phyloP scores from a whole-genome alignment of 257 asterid species.

The Solanum bulbocastanum region DNA sequence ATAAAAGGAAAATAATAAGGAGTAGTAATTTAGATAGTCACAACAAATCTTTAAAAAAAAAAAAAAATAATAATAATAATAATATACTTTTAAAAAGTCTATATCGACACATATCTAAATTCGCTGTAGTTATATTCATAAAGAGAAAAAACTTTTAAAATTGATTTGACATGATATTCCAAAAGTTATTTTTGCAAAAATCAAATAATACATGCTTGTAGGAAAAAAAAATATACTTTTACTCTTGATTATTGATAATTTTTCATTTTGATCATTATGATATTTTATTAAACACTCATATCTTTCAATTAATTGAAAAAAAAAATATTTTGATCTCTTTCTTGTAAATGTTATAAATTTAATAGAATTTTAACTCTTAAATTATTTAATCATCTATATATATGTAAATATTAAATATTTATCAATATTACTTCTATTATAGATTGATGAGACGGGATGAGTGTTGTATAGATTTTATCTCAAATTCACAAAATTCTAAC shows the following conservation, averaged over 20 bases:
- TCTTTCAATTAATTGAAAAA: not conserved
- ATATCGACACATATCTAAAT: not conserved
- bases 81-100: not conserved
- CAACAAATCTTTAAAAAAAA: not conserved
- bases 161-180: not conserved
- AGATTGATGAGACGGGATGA: too few species aligned
- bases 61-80: not conserved
- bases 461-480: too few species aligned
- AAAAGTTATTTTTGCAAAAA: not conserved
- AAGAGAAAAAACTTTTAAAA: not conserved
- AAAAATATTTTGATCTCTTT: too few species aligned
- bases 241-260: not conserved
- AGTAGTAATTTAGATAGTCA: not conserved
- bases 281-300: not conserved
- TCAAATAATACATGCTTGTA: not conserved
- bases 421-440: too few species aligned
- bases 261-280: not conserved
- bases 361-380: not conserved
- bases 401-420: too few species aligned
- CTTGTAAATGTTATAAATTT: too few species aligned
- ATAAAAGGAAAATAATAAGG: too few species aligned
- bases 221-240: not conserved
- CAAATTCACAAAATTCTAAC: too few species aligned
- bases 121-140: not conserved
- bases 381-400: too few species aligned